Evolutionary conservation across 1,284 basidiomycete genomes (phyloP), one percentile per base, ranked within the genome.

Genomic region (Cutaneotrichosporon curvatum): DNA sequence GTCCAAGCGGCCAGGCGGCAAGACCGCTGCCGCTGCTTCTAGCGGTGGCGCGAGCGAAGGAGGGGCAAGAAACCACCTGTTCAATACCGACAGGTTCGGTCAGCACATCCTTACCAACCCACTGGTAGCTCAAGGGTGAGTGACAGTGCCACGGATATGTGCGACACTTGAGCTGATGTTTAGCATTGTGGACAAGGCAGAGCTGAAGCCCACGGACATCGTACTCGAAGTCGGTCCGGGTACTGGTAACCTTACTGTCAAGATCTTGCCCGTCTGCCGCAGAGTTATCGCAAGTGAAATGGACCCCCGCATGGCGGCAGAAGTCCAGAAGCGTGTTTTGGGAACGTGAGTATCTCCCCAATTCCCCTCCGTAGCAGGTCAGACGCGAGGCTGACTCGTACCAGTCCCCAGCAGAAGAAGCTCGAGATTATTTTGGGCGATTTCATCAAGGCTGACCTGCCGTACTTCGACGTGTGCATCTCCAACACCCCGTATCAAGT

Each of bases 271-370:
- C 62, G 86, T 91, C 71, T 87, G 87, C 53, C 92, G 94, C 65
- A 84, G 86, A 74, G 83, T 88, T 23, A 87, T 86, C 0, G 94
- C 91, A 1, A 83, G 97, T 23, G 95, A 99, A 71, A 95, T 97
- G 89, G 95, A 98, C 68, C 95, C 95, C 56, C 82, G 95, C 32
- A 97, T 98, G 94, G 94, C 92, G 16, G 91, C 91, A 38, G 94
- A 98, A 70, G 79, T 98, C 46, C 87, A 87, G 48, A 98, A 98
- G 73, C 84, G 95, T 59, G 91, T 98, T 1, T 86, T 97, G 76
- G 94, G 94, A 76, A 97, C 85, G 92, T 95, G 71, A 76, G 89
- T 84, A 34, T n/a, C n/a, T n/a, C n/a, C n/a, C n/a, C n/a, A n/a
- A n/a, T 6, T 34, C 8, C 32, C 15, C 9, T 34, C 15, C 12